Conservation (phyloP, 371 early-diverging fungal genomes). For the Synchytrium microbalum region DNA sequence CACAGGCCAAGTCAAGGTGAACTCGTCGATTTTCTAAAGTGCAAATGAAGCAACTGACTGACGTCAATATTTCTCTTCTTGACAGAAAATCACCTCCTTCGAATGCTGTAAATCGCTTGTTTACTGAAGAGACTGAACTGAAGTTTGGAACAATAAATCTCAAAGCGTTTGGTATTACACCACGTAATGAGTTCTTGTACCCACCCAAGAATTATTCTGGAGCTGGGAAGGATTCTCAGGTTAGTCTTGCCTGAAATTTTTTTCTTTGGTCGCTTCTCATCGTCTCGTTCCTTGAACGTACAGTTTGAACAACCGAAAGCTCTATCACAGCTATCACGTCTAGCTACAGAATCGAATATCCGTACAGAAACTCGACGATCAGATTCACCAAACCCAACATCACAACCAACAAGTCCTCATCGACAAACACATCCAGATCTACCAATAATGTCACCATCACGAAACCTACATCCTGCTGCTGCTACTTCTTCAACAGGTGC, state of each 20-base stretch:
- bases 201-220: slow-evolving; percentile 22
- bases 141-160: slow-evolving; percentile 34
- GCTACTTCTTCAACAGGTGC: background rate
- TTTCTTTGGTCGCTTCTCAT: no score
- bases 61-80: no score
- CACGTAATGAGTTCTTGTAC: slow-evolving; percentile 64
- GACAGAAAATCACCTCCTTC: background rate
- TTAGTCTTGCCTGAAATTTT: slow-evolving; percentile 6
- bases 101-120: background rate
- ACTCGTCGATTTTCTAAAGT: no score
- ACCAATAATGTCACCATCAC: background rate
- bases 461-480: background rate
- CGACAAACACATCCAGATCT: background rate
- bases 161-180: slow-evolving; percentile 56
- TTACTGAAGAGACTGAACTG: background rate
- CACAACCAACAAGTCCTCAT: background rate
- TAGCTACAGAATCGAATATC: background rate
- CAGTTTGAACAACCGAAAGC: background rate
- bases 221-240: background rate
- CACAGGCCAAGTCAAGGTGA: slow-evolving; percentile 38
- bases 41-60: no score
- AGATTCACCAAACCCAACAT: background rate
- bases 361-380: background rate
- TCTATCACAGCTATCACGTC: background rate
- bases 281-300: no score